Evolutionary conservation across 2,329 filamentous ascomycete species (phyloP), one percentile per base, ranked within the genome.

Genomic region (Penicillium corylophilum): DNA sequence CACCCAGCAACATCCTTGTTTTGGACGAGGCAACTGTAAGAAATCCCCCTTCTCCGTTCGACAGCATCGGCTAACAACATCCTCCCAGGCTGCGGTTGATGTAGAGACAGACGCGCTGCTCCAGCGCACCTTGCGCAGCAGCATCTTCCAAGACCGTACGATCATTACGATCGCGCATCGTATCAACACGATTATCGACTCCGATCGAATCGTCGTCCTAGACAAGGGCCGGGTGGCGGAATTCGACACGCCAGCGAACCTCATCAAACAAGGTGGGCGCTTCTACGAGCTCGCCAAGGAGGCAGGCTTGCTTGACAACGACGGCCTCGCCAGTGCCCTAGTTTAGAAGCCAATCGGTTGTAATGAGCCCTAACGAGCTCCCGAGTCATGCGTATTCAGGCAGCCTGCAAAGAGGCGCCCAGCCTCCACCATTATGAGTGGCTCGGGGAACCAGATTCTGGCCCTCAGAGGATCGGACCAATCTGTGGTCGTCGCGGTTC

Each of bases 111-210:
- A 87, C 69, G 80, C 82, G 40, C 74, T 86, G 74, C 74, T 86
- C 50, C 84, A 87, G 70, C 79, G 80, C 31, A 86, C 84, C 18
- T 70, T 87, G 43, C 79, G 84, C 50, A 84, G 80, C 66, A 81
- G 74, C 63, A 79, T 85, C 70, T 99, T 99, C 76, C 82, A 86
- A 55, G 90, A 96, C 73, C 85, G 90, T 10, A 99, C 94, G 33
- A 97, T 99, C 72, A 95, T 99, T 72, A 99, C 94, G 1, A 96
- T 99, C 65, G 94, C 94, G 23, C 94, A 99, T 77, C 87, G 94
- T 49, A 95, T 99, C 77, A 97, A 97, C 76, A 99, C 94, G 10
- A 97, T 99, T 64, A 81, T 99, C 13, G 84, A 87, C 65, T 85
- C 82, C 55, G 93, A 99, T 75, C 85, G 92, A 45, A 94, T 99